Evolutionary conservation across 129 eudicot genomes (phyloP), one percentile per base, ranked within the genome.

Genomic region (Calendula officinalis): DNA sequence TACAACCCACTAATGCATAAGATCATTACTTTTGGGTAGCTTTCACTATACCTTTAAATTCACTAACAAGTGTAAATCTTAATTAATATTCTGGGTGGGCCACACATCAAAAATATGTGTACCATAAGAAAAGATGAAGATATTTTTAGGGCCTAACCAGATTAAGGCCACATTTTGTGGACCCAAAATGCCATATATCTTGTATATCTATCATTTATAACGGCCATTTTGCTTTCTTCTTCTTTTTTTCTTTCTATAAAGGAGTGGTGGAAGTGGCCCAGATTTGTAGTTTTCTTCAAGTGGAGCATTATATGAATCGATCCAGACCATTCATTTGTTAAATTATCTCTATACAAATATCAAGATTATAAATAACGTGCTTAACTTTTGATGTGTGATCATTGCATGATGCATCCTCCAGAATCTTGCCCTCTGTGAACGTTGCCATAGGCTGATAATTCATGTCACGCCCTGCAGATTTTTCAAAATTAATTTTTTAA

Each of bases 401-500:
- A 85, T 62, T 88, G 98, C 75, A 88, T 88, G 56, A 47, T 83
- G 50, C 96, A 92, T 52, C 89, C 95, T 7, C 89, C 84, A 67
- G 87, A 75, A 67, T 88, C 89, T 73, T 81, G 87, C 39, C 84
- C 89, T 36, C 83, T 82, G 14, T 84, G 87, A 13, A 88, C 92
- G 70, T 88, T 83, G 57, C 95, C 95, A 86, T 78, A 88, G 35
- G 95, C 89, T 10, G 96, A 83, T 64, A 88, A 70, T 74, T 88
- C 95, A 83, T 88, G 62, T 88, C 95, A 39, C 92, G 84, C 56
- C 89, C 95, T 88, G 84, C 73, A 67, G 36, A n/a, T 63, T 66
- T 30, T 14, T 47, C 40, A 70, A 22, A 22, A 0, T 22, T 2
- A 22, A 2, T 22, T 22, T 22, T 2, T 22, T 22, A 22, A 22